A percentile compares a stretch with the other conserved stretches of the same genome.
Evolutionary conservation across 2,329 filamentous ascomycete genomes (phyloP).

Genomic region (Venturia nashicola): DNA sequence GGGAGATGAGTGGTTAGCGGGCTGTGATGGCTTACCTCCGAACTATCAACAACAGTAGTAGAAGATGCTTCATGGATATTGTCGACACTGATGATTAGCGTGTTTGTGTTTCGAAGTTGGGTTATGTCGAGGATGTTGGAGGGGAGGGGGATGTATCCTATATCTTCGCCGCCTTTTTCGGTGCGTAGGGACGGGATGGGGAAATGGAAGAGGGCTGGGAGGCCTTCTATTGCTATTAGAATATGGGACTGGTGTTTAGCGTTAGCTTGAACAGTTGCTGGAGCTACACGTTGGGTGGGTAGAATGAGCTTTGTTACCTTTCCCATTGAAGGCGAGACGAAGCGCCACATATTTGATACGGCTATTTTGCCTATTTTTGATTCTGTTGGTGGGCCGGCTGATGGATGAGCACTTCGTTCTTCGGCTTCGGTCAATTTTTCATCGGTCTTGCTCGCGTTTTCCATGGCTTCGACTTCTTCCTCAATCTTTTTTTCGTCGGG

Average conservation of each 20-base stretch:
- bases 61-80: slow-evolving; percentile 38
- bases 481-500: not conserved
- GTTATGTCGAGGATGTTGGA: slow-evolving; percentile 55
- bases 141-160: slow-evolving; percentile 35
- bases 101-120: slow-evolving; percentile 15
- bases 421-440: not conserved
- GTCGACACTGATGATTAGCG: slow-evolving; percentile 40
- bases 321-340: not conserved
- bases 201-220: slow-evolving; percentile 55
- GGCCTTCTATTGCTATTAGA: slow-evolving; percentile 30
- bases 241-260: slow-evolving; percentile 14
- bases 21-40: slow-evolving; percentile 17
- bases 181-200: slow-evolving; percentile 37
- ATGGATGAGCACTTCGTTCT: not conserved
- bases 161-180: slow-evolving; percentile 24
- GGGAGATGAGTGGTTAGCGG: slow-evolving; percentile 5
- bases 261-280: not conserved
- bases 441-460: not conserved
- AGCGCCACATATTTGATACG: slow-evolving; percentile 7
- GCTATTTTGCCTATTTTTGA: slow-evolving; percentile 7
- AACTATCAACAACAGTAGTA: slow-evolving; percentile 26
- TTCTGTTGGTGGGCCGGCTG: not conserved
- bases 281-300: no score
- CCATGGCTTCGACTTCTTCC: slow-evolving; percentile 3
- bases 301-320: not conserved